Conservation (phyloP, 371 early-diverging fungal species). For the Syncephalastrum contaminatum region DNA sequence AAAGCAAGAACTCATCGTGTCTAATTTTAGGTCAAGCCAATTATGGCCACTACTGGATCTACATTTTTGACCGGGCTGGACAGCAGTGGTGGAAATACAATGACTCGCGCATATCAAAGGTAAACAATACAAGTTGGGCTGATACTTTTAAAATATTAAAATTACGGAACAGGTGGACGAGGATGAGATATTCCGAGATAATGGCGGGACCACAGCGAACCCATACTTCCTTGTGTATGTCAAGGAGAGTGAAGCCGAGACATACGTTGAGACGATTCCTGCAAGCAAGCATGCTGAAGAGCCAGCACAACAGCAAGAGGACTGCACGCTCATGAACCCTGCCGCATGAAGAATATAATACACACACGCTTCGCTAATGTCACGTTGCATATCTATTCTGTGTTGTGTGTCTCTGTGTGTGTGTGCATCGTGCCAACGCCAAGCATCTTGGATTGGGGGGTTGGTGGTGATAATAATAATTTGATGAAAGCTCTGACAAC, state of each 20-base stretch:
- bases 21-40: constrained; percentile 51
- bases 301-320: too few relatives aligned
- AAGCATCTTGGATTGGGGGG: too few relatives aligned
- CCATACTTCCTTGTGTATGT: constrained; percentile 71
- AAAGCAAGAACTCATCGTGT: neutral
- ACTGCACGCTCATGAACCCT: too few relatives aligned
- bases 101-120: constrained; percentile 72
- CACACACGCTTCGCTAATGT: too few relatives aligned
- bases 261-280: constrained; percentile 26
- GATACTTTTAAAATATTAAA: neutral
- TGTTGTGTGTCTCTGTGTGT: too few relatives aligned
- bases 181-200: constrained; percentile 54
- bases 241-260: constrained; percentile 26
- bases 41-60: constrained; percentile 91
- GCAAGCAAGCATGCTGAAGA: too few relatives aligned
- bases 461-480: too few relatives aligned
- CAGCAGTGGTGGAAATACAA: constrained; percentile 84
- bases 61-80: constrained; percentile 65
- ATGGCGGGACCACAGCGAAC: constrained; percentile 58
- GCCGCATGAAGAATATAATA: too few relatives aligned
- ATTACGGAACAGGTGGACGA: constrained; percentile 35
- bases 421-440: too few relatives aligned
- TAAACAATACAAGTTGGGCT: constrained; percentile 13
- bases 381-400: too few relatives aligned
- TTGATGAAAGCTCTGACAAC: too few relatives aligned